phyloP scores from a whole-genome alignment of 176 grass and related monocot genomes.

The Miscanthus lutarioriparius region DNA sequence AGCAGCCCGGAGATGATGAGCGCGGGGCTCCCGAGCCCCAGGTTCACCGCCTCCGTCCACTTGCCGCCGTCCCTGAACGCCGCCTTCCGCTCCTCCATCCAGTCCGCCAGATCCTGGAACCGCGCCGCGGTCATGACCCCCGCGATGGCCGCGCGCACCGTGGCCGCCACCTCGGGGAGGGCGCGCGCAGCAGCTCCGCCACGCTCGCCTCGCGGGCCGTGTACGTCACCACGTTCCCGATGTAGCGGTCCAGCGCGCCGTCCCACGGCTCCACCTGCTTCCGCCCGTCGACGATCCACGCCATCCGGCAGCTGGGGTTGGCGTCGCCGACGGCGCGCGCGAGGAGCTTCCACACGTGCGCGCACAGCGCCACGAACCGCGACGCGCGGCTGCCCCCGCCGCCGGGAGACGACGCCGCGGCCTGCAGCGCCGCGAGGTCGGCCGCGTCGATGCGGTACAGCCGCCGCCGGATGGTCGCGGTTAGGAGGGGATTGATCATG shows the following conservation, averaged over 20 bases:
- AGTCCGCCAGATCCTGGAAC: conserved; percentile 76
- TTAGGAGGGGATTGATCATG: conserved; percentile 53
- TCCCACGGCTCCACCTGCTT: conserved; percentile 39
- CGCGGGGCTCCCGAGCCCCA: conserved; percentile 64
- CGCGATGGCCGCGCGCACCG: conserved; percentile 41
- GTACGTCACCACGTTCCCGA: conserved; percentile 68
- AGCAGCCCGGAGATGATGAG: conserved; percentile 50
- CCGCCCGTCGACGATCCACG: conserved; percentile 65
- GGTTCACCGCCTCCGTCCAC: conserved; percentile 70
- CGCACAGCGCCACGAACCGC: conserved; percentile 57
- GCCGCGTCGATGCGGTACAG: conserved; percentile 52
- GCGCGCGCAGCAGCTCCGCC: conserved; percentile 30
- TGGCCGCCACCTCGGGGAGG: conserved; percentile 38
- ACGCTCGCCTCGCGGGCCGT: conserved; percentile 46
- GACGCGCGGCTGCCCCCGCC: conserved; percentile 7
- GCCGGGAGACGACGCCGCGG: not conserved
- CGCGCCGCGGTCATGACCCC: conserved; percentile 32
- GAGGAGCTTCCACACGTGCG: conserved; percentile 70
- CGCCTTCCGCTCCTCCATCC: conserved; percentile 68
- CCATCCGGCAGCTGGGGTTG: conserved; percentile 58
- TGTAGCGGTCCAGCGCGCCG: conserved; percentile 48
- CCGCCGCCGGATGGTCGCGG: conserved; percentile 43
- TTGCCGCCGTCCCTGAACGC: conserved; percentile 61
- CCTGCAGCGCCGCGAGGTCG: conserved; percentile 40
- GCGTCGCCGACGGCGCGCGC: conserved; percentile 50